Percentiles rank a stretch among this genome's conserved stretches.
Conservation (phyloP, 2,329 filamentous ascomycete genomes). For the Xylaria hypoxylon region DNA sequence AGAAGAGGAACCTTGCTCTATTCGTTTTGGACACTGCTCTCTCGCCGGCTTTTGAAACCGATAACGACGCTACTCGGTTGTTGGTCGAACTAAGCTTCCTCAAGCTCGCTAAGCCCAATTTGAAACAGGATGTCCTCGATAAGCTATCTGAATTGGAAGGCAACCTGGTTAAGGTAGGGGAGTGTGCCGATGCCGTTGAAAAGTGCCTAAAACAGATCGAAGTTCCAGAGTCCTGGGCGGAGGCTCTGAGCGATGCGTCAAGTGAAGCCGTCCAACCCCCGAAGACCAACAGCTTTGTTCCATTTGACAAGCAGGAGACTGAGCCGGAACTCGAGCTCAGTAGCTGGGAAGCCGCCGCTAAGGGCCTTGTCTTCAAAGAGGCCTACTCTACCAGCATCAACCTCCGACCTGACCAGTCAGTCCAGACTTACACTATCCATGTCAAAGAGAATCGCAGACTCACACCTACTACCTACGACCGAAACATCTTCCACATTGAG, state of each 20-base stretch:
- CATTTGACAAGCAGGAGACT: conserved; percentile 79
- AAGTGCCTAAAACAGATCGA: conserved; percentile 79
- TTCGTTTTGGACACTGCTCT: conserved; percentile 79
- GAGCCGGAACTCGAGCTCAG: conserved; percentile 75
- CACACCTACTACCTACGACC: conserved; percentile 88
- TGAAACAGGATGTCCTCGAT: conserved; percentile 70
- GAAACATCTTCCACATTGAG: conserved; percentile 99
- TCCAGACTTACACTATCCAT: conserved; percentile 87
- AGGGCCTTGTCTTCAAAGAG: conserved; percentile 93
- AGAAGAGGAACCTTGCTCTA: conserved; percentile 76
- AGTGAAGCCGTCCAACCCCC: conserved; percentile 71
- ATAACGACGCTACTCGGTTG: conserved; percentile 70
- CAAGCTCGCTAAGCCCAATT: conserved; percentile 76
- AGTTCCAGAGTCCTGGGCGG: conserved; percentile 83
- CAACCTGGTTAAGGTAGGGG: conserved; percentile 60
- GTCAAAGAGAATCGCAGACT: conserved; percentile 97
- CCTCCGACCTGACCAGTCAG: conserved; percentile 85
- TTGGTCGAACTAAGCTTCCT: conserved; percentile 87
- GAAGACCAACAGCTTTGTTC: conserved; percentile 82
- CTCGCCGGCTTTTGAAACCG: conserved; percentile 75
- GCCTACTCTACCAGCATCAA: conserved; percentile 80
- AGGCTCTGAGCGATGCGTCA: conserved; percentile 69
- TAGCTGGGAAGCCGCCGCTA: conserved; percentile 86
- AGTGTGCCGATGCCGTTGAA: conserved; percentile 75
- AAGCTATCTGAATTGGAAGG: conserved; percentile 73